These are phyloP conservation scores for Colletotrichum cereale DNA, from an alignment of 2,329 filamentous ascomycete species.

Conservation along the genomic window DNA sequence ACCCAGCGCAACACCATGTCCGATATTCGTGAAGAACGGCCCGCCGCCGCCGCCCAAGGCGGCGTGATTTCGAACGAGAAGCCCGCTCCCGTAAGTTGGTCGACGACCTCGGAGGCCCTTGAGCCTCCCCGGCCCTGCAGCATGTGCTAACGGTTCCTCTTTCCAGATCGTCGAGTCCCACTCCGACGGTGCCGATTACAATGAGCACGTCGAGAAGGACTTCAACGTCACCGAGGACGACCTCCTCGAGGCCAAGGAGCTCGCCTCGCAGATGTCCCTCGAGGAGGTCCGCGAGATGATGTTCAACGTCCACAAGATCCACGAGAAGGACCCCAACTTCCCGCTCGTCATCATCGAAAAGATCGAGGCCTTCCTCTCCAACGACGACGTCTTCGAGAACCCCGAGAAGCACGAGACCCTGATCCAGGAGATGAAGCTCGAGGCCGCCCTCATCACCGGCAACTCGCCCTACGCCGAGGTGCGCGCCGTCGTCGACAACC, in stretches of 20 bases:
- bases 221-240: constrained; percentile 61
- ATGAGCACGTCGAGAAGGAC: constrained; percentile 39
- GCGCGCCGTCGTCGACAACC: constrained; percentile 56
- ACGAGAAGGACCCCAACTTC: constrained; percentile 60
- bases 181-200: constrained; percentile 19
- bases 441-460: constrained; percentile 49
- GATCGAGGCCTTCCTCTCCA: constrained; percentile 53
- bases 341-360: constrained; percentile 53
- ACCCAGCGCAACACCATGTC: constrained; percentile 35
- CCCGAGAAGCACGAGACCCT: constrained; percentile 52
- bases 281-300: constrained; percentile 55
- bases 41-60: constrained; percentile 13
- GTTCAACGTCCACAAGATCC: constrained; percentile 54
- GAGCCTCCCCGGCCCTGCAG: too few species aligned
- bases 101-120: neutral
- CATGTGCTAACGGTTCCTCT: neutral
- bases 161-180: constrained; percentile 22
- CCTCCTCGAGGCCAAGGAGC: constrained; percentile 59
- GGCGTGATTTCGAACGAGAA: constrained; percentile 36
- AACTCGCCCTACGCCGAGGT: constrained; percentile 53
- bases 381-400: constrained; percentile 49
- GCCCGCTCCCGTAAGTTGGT: constrained; percentile 19
- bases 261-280: constrained; percentile 57
- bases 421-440: constrained; percentile 51
- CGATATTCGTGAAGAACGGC: constrained; percentile 30